Percentiles rank a stretch among this genome's conserved stretches.
phyloP scores from a whole-genome alignment of 2,329 filamentous ascomycete genomes.

The Ophiostoma himal-ulmi region DNA sequence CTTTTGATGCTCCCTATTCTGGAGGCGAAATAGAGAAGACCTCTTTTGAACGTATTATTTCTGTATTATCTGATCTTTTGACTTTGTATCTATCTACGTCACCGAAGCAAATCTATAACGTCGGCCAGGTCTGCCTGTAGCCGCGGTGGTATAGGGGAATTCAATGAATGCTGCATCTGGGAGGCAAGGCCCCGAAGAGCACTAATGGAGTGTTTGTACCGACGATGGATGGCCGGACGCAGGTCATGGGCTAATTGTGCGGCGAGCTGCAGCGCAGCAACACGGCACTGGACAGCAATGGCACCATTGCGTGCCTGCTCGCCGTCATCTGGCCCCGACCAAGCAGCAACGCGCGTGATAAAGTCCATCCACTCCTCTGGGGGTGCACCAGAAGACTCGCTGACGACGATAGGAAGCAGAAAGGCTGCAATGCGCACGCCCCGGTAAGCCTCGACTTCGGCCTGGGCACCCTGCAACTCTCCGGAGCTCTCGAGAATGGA shows the following conservation, averaged over 20 bases:
- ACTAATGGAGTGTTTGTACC: conserved; percentile 47
- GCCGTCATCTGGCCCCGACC: conserved; percentile 37
- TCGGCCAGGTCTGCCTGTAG: conserved; percentile 25
- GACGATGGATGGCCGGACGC: conserved; percentile 23
- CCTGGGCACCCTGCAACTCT: neutral
- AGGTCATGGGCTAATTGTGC: neutral
- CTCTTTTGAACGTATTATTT: conserved; percentile 18
- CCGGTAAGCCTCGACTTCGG: conserved; percentile 34
- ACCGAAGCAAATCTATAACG: conserved; percentile 23
- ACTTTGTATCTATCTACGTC: conserved; percentile 26
- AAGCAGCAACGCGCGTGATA: conserved; percentile 47
- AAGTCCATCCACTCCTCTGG: conserved; percentile 53
- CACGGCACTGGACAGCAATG: conserved; percentile 44
- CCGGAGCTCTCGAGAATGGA: conserved; percentile 34
- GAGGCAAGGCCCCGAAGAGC: conserved; percentile 47
- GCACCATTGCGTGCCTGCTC: conserved; percentile 40
- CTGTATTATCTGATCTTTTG: conserved; percentile 21
- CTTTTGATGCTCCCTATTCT: neutral
- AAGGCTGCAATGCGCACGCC: conserved; percentile 53
- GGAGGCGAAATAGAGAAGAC: neutral
- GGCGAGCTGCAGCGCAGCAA: conserved; percentile 21
- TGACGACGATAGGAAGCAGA: conserved; percentile 48
- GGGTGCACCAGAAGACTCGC: conserved; percentile 34
- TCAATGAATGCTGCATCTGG: neutral
- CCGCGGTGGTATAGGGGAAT: neutral